Evolutionary conservation across 192 early-diverging fungal species (phyloP).

Genomic region (Gonapodya prolifera): DNA sequence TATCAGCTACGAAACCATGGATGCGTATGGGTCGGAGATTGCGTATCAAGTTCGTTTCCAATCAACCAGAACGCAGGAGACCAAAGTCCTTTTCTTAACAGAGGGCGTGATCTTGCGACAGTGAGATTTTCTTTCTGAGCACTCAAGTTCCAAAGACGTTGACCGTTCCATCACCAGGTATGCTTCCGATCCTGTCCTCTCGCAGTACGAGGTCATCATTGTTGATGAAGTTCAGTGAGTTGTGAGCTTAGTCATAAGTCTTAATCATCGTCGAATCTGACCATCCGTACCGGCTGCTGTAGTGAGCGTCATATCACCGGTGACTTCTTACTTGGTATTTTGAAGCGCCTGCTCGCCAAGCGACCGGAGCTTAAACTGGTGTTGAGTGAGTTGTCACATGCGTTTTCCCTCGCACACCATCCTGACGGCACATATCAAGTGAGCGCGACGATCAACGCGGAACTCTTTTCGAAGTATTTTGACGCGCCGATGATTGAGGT

Average conservation of each 20-base stretch:
- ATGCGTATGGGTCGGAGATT: slow-evolving; percentile 50
- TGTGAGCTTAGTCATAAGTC: too few species aligned
- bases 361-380: too few species aligned
- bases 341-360: too few species aligned
- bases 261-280: too few species aligned
- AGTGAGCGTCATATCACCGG: too few species aligned
- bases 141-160: slow-evolving; percentile 21
- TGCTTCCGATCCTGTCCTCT: slow-evolving; percentile 42
- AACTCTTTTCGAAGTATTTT: neutral
- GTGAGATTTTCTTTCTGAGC: slow-evolving; percentile 59
- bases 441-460: neutral
- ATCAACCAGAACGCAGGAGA: slow-evolving; percentile 22
- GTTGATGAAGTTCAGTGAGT: slow-evolving; percentile 86
- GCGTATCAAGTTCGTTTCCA: slow-evolving; percentile 48
- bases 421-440: too few species aligned
- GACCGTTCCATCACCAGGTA: slow-evolving; percentile 57
- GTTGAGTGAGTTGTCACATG: too few species aligned
- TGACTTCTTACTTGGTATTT: too few species aligned
- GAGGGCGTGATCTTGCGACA: slow-evolving; percentile 45
- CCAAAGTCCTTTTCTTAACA: slow-evolving; percentile 50
- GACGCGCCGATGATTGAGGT: too few species aligned
- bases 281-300: too few species aligned
- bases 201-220: slow-evolving; percentile 58
- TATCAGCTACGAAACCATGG: slow-evolving; percentile 39
- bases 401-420: too few species aligned